Percentiles rank a stretch among this genome's conserved stretches.
phyloP scores from a whole-genome alignment of 768 basidiomycete species.

The Calocybe gangraenosa region DNA sequence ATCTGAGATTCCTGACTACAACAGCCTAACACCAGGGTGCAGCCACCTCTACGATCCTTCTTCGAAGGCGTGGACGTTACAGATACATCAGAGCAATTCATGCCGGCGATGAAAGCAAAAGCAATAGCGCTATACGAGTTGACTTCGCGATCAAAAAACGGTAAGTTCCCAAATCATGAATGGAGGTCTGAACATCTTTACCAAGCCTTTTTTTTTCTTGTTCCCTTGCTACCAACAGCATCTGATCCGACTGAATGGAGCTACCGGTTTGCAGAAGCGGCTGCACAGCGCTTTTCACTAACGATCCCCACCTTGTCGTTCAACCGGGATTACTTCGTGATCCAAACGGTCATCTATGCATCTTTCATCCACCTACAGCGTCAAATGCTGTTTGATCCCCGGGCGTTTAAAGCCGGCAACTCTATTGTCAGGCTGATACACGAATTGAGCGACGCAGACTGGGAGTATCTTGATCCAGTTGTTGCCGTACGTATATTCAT shows the following conservation, averaged over 20 bases:
- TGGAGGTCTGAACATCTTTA: too few relatives aligned
- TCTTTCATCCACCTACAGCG: slow-evolving; percentile 49
- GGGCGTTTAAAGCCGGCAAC: slow-evolving; percentile 39
- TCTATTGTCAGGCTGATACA: slow-evolving; percentile 40
- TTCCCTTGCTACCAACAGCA: too few relatives aligned
- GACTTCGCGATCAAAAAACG: slow-evolving; percentile 37
- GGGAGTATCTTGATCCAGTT: slow-evolving; percentile 50
- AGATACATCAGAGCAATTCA: slow-evolving; percentile 21
- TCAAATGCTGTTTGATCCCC: slow-evolving; percentile 33
- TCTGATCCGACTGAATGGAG: slow-evolving; percentile 23
- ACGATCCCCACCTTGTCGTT: slow-evolving; percentile 19
- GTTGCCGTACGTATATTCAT: slow-evolving; percentile 40
- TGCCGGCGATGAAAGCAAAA: slow-evolving; percentile 44
- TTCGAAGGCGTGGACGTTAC: slow-evolving; percentile 23
- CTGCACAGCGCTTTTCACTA: slow-evolving; percentile 40
- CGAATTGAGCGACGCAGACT: slow-evolving; percentile 45
- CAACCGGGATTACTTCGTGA: slow-evolving; percentile 14
- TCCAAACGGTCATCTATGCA: slow-evolving; percentile 45
- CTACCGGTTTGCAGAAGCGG: slow-evolving; percentile 38
- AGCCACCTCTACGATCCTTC: slow-evolving; percentile 23
- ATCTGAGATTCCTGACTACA: slow-evolving; percentile 6
- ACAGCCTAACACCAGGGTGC: slow-evolving; percentile 10
- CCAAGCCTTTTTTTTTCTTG: too few relatives aligned
- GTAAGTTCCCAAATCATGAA: too few relatives aligned
- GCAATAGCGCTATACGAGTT: slow-evolving; percentile 52